Conservation (phyloP, 2,329 filamentous ascomycete genomes). For the Talaromyces sp. region DNA sequence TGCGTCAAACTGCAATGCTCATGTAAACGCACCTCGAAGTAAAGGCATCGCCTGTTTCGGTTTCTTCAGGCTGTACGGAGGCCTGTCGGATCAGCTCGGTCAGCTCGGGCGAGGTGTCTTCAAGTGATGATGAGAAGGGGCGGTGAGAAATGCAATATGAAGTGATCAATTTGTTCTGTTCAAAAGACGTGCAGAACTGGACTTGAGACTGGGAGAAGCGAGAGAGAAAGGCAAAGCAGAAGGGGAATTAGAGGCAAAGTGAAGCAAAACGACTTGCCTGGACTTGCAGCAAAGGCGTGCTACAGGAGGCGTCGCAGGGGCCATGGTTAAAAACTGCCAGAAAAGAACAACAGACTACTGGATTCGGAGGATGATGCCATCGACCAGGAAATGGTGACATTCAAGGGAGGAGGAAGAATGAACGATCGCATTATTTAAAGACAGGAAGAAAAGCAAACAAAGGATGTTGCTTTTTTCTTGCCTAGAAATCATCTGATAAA, state of each 20-base stretch:
- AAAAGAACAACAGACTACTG: constrained; percentile 3
- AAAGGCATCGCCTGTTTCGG: not conserved
- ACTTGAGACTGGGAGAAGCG: not conserved
- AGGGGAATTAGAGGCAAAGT: not conserved
- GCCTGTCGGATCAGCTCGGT: not conserved
- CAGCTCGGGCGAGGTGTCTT: not conserved
- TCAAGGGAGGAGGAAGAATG: not conserved
- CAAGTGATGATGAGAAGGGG: not conserved
- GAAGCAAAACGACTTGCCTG: constrained; percentile 5
- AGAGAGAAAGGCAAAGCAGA: not conserved
- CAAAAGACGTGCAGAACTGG: not conserved
- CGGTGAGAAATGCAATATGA: not conserved
- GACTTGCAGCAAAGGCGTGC: constrained; percentile 13
- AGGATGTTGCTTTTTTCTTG: not conserved
- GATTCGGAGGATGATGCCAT: constrained; percentile 13
- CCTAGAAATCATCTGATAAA: not conserved
- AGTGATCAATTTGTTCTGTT: not conserved
- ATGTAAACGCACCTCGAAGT: not conserved
- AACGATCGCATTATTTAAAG: not conserved
- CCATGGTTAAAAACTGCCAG: not conserved
- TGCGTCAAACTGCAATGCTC: not conserved
- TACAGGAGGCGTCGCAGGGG: constrained; percentile 6
- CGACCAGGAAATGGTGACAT: constrained; percentile 10
- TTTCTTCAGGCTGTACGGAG: not conserved
- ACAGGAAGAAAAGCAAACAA: not conserved